These are phyloP conservation scores for Clavispora fructus DNA, from an alignment of 805 yeast genomes.

Conservation along the genomic window DNA sequence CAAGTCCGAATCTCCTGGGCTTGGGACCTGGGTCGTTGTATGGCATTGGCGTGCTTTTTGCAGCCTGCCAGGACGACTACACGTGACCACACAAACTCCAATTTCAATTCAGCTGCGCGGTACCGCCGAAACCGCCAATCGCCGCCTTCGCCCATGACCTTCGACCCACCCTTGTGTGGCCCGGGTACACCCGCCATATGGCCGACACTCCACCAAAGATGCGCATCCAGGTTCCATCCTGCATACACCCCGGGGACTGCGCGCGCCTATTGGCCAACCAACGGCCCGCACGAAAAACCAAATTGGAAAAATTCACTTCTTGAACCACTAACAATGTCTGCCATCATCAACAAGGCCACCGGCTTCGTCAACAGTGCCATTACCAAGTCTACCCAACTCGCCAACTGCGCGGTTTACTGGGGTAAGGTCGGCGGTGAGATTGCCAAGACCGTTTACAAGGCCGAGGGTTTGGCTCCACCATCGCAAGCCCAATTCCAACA, in stretches of 20 bases:
- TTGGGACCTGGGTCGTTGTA: too few relatives aligned
- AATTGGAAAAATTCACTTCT: conserved; percentile 2
- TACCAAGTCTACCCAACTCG: conserved; percentile 32
- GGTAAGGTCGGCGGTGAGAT: conserved; percentile 60
- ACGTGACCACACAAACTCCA: too few relatives aligned
- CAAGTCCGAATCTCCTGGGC: too few relatives aligned
- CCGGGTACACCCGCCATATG: too few relatives aligned
- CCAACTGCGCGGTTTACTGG: conserved; percentile 73
- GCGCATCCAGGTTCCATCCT: conserved; percentile 1
- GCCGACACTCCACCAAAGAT: too few relatives aligned
- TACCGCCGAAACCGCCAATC: too few relatives aligned
- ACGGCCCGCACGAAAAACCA: conserved; percentile 1
- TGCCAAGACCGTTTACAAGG: conserved; percentile 75
- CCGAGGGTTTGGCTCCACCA: conserved; percentile 95
- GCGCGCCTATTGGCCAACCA: conserved; percentile 4
- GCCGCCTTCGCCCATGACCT: too few relatives aligned
- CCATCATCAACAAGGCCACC: conserved; percentile 38
- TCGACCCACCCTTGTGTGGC: too few relatives aligned
- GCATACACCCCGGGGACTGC: conserved; percentile 1
- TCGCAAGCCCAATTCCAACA: conserved; percentile 66
- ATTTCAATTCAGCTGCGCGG: too few relatives aligned
- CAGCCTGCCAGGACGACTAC: too few relatives aligned
- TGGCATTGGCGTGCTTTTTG: too few relatives aligned
- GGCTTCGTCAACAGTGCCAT: conserved; percentile 31
- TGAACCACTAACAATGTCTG: conserved; percentile 32